A percentile compares a stretch with the other conserved stretches of the same genome.
These are phyloP conservation scores for Boletus tylopilopsis DNA, from an alignment of 768 basidiomycete species.

Conservation along the genomic window DNA sequence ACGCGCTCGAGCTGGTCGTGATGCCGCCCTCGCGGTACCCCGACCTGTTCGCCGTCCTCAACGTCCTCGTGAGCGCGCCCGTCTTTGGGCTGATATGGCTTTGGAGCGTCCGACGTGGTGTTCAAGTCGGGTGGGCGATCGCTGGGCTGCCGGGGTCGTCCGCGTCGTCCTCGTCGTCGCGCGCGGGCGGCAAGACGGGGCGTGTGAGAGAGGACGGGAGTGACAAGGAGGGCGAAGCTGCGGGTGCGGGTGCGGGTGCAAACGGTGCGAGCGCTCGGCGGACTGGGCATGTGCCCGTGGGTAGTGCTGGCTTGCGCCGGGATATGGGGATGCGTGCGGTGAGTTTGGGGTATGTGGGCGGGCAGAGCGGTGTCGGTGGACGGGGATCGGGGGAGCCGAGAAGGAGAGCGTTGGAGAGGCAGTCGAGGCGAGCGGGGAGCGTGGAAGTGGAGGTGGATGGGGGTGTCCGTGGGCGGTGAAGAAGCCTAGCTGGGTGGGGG, in stretches of 20 bases:
- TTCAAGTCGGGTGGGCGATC: conserved; percentile 80
- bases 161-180: conserved; percentile 25
- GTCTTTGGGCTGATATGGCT: conserved; percentile 83
- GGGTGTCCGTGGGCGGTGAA: too few relatives aligned
- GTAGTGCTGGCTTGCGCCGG: conserved; percentile 7
- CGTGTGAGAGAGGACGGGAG: too few relatives aligned
- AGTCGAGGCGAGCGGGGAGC: conserved; percentile 17
- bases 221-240: conserved; percentile 9
- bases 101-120: conserved; percentile 80
- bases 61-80: conserved; percentile 75
- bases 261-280: not conserved
- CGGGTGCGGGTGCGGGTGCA: not conserved
- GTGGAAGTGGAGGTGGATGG: conserved; percentile 8
- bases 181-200: conserved; percentile 1
- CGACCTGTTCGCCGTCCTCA: conserved; percentile 81
- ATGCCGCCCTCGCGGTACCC: conserved; percentile 74
- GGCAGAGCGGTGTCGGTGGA: conserved; percentile 1
- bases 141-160: too few relatives aligned
- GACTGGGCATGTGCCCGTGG: not conserved
- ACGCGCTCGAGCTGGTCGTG: conserved; percentile 59
- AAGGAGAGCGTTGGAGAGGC: conserved; percentile 20
- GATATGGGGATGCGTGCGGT: conserved; percentile 23
- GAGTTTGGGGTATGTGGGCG: conserved; percentile 26
- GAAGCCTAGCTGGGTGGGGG: too few relatives aligned
- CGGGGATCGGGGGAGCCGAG: conserved; percentile 18